Conservation (phyloP, 495 filamentous ascomycete species). For the Geoglossum glabrum region DNA sequence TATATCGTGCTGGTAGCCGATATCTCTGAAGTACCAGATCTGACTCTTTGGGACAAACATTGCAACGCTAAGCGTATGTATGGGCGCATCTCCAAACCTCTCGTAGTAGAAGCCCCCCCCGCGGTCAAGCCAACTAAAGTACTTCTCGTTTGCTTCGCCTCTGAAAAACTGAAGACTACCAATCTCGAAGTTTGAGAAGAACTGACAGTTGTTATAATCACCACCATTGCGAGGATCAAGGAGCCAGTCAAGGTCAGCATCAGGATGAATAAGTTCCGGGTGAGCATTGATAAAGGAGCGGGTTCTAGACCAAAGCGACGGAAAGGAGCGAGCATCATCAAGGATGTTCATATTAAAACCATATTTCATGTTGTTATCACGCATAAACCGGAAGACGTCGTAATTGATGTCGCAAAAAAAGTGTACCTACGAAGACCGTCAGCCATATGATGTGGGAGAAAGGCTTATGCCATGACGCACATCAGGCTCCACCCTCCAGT, state of each 20-base stretch:
- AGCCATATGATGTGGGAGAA: neutral
- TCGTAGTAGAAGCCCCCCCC: conserved; percentile 43
- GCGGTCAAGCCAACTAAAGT: conserved; percentile 35
- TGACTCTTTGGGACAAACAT: conserved; percentile 27
- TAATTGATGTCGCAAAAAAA: conserved; percentile 25
- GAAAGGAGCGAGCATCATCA: conserved; percentile 30
- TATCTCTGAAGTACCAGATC: conserved; percentile 31
- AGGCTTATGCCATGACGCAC: conserved; percentile 12
- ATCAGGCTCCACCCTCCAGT: conserved; percentile 23
- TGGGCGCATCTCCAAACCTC: conserved; percentile 43
- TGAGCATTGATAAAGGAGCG: conserved; percentile 25
- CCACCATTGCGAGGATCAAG: conserved; percentile 16
- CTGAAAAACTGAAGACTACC: conserved; percentile 41
- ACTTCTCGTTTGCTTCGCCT: conserved; percentile 30
- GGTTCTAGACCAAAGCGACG: conserved; percentile 27
- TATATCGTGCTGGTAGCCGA: conserved; percentile 33
- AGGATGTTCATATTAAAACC: conserved; percentile 34
- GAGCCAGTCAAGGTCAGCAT: conserved; percentile 31
- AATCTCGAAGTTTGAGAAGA: conserved; percentile 44
- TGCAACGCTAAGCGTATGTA: conserved; percentile 33
- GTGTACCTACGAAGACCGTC: neutral
- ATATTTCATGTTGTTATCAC: conserved; percentile 18
- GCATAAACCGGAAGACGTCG: conserved; percentile 27
- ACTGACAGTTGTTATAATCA: conserved; percentile 32
- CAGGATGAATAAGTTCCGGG: conserved; percentile 25